Conservation (phyloP, 2,329 filamentous ascomycete species). For the Alternaria postmessia region DNA sequence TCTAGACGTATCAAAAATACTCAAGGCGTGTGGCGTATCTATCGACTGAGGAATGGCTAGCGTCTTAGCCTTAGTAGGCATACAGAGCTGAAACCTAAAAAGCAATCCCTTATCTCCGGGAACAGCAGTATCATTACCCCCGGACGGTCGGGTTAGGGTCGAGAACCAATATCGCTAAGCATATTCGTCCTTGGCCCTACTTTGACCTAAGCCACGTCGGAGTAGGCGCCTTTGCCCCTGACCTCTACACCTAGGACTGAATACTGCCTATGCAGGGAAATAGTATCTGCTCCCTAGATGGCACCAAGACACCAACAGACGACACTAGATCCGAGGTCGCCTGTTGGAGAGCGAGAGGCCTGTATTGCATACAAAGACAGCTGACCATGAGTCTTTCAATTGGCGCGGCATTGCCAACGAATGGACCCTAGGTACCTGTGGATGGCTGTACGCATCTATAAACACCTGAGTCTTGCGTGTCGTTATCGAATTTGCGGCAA, state of each 20-base stretch:
- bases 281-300: slow-evolving; percentile 21
- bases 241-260: background rate
- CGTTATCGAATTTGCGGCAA: background rate
- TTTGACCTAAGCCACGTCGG: slow-evolving; percentile 54
- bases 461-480: background rate
- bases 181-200: slow-evolving; percentile 61
- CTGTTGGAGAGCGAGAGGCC: slow-evolving; percentile 47
- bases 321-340: slow-evolving; percentile 46
- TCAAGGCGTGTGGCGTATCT: slow-evolving; percentile 32
- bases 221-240: slow-evolving; percentile 25
- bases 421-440: slow-evolving; percentile 24
- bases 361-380: slow-evolving; percentile 53
- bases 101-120: slow-evolving; percentile 53
- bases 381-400: slow-evolving; percentile 51
- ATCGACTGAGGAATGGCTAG: slow-evolving; percentile 47
- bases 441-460: background rate
- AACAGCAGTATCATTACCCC: slow-evolving; percentile 49
- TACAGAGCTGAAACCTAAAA: slow-evolving; percentile 56
- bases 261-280: background rate
- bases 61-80: slow-evolving; percentile 53
- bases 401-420: slow-evolving; percentile 49
- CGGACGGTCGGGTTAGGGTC: slow-evolving; percentile 34
- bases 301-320: slow-evolving; percentile 48
- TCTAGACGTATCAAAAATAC: slow-evolving; percentile 21
- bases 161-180: slow-evolving; percentile 42